Evolutionary conservation across 2,329 filamentous ascomycete species (phyloP), one percentile per base, ranked within the genome.

Genomic region (Gnomoniopsis sp.): DNA sequence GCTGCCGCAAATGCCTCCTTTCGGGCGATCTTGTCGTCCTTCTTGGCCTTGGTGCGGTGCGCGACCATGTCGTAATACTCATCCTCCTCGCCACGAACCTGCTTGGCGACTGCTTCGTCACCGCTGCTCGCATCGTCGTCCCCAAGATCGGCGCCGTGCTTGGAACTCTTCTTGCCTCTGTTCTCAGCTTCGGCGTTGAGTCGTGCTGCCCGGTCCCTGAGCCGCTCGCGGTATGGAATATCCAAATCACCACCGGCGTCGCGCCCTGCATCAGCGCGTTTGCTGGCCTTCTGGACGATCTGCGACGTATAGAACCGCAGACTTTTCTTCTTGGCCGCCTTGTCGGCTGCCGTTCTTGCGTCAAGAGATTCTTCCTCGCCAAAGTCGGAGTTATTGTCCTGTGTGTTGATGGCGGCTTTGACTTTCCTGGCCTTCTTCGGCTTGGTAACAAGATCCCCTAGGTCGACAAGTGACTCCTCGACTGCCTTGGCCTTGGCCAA

Each of bases 301-400:
- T 99, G 95, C 3, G 93, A 96, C 2, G 96, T 98, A 82, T 99
- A 99, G 80, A 99, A 99, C 63, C 92, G 89, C 59, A 99, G 83
- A 64, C 86, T 91, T 80, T 96, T 96, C 81, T 95, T 96, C 73
- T 90, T 90, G 60, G 86, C 84, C 0, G 88, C 90, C 75, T 99
- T 99, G 68, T 96, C 91, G 46, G 89, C 90, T 1, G 91, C 88
- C 61, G 93, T 87, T 62, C 87, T 83, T 12, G 87, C 86, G 55
- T 92, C 91, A 59, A 98, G 83, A 3, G 80, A 77, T 17, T 90
- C 88, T 71, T 96, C 92, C 68, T 99, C 95, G 66, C 93, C 95
- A 70, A 99, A 93, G 77, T 99, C 95, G 2, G 92, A 96, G 67
- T 90, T 84, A 62, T 88, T 85, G 53, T 83, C 83, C 23, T 83